Percentiles rank a stretch among this genome's conserved stretches.
These are phyloP conservation scores for Lentinula lateritia DNA, from an alignment of 768 basidiomycete species.

Conservation along the genomic window DNA sequence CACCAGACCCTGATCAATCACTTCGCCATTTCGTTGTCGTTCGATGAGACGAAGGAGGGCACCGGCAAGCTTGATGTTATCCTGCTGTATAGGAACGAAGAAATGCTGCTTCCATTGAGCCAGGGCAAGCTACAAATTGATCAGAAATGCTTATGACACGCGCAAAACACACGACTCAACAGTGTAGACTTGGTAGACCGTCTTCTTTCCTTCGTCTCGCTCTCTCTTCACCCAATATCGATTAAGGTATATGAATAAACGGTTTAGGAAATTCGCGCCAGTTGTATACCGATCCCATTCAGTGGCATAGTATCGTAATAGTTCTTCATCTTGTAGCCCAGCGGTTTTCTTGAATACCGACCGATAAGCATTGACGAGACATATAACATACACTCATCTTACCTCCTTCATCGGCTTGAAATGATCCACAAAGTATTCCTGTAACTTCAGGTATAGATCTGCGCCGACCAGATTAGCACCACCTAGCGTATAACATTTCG, in stretches of 20 bases:
- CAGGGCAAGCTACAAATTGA: slow-evolving; percentile 68
- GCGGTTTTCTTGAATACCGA: slow-evolving; percentile 63
- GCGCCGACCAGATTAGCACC: slow-evolving; percentile 97
- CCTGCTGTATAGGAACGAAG: slow-evolving; percentile 80
- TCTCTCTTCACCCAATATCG: slow-evolving; percentile 99
- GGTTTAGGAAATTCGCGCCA: slow-evolving; percentile 95
- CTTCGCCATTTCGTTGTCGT: slow-evolving; percentile 89
- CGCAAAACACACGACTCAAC: slow-evolving; percentile 37
- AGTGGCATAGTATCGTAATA: slow-evolving; percentile 83
- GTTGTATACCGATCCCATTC: slow-evolving; percentile 98
- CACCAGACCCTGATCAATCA: slow-evolving; percentile 86
- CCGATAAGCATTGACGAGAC: slow-evolving; percentile 7
- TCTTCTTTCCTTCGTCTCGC: slow-evolving; percentile 92
- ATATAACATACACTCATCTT: slow-evolving; percentile 5
- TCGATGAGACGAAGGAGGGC: slow-evolving; percentile 90
- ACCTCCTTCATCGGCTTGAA: slow-evolving; percentile 60
- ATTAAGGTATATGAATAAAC: slow-evolving; percentile 95
- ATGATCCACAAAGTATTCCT: slow-evolving; percentile 83
- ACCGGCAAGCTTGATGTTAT: slow-evolving; percentile 74
- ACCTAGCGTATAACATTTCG: slow-evolving; percentile 31
- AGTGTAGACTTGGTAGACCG: slow-evolving; percentile 95
- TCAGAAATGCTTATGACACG: neutral
- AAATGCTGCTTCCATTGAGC: slow-evolving; percentile 95
- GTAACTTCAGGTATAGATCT: slow-evolving; percentile 93
- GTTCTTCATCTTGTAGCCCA: slow-evolving; percentile 75